Evolutionary conservation across 164 flowering plant species (phyloP), one percentile per base, ranked within the genome.

Genomic region (Brasenia schreberi): DNA sequence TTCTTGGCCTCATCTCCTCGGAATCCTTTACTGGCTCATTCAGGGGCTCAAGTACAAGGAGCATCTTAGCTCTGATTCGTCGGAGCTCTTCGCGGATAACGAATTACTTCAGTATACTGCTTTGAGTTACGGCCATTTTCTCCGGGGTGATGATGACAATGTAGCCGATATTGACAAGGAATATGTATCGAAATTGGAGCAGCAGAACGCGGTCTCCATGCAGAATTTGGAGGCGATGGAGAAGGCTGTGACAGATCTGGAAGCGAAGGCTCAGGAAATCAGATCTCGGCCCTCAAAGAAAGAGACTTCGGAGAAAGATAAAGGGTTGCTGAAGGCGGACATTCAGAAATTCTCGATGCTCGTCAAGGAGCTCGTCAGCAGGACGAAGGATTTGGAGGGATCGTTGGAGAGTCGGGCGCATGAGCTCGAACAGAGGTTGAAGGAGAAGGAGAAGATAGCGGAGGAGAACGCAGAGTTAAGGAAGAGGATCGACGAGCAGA

Each of bases 401-500:
- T 81, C 39, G 2, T 58, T 92, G 76, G 84, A 77, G 79, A 88
- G 78, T 66, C 87, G 86, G 76, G 84, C 79, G 78, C 84, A 70
- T 78, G 91, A 82, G 53, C 62, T 92, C 84, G 81, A 65, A 60
- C 74, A 72, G 0, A 88, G 85, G 71, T 74, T 74, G 67, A 73
- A 59, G 71, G 97, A 88, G 77, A 77, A 64, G 27, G 70, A 60
- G 76, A 80, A 72, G 80, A 78, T 84, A 62, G 66, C 78, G 16
- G 86, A 83, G 72, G 99, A 95, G 82, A 95, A 88, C 70, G 89
- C 78, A 78, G 97, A 83, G 79, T 69, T 95, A 77, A 84, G 70
- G 85, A 86, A 71, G 79, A 78, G 62, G 71, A 76, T 86, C 43
- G 89, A 88, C 69, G 73, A 72, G 49, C 99, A 95, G 82, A 77